phyloP scores from a whole-genome alignment of 345 rosid genomes.

The Alliaria petiolata region DNA sequence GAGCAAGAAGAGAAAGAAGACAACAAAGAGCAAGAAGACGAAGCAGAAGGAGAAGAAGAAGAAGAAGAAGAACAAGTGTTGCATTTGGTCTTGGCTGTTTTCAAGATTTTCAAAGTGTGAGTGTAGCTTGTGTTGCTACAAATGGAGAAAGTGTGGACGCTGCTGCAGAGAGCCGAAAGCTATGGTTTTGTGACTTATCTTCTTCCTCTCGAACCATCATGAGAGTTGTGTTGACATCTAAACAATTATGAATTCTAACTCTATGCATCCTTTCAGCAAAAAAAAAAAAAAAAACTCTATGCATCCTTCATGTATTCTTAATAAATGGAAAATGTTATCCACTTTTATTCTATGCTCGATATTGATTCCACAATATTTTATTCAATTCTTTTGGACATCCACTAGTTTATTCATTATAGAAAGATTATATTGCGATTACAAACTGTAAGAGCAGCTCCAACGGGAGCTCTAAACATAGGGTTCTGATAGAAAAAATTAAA shows the following conservation, averaged over 20 bases:
- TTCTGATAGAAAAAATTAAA: no score
- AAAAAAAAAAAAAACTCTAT: no score
- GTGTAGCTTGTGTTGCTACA: background rate
- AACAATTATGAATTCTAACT: background rate
- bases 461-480: no score
- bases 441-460: no score
- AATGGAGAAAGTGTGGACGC: conserved; percentile 1
- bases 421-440: background rate
- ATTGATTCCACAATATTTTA: background rate
- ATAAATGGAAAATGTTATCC: background rate
- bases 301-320: background rate
- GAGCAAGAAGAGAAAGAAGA: conserved; percentile 1
- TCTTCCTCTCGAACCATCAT: background rate
- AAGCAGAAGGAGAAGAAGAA: background rate
- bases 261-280: no score
- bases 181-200: background rate
- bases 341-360: background rate
- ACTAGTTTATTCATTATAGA: background rate
- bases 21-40: background rate
- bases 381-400: background rate
- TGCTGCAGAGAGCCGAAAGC: background rate
- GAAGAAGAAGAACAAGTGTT: background rate
- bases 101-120: conserved; percentile 4
- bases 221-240: conserved; percentile 5
- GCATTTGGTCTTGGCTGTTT: conserved; percentile 17